Percentiles rank a stretch among this genome's conserved stretches.
These are phyloP conservation scores for Leccinum pseudoinsigne DNA, from an alignment of 1,284 basidiomycete genomes.

Conservation along the genomic window DNA sequence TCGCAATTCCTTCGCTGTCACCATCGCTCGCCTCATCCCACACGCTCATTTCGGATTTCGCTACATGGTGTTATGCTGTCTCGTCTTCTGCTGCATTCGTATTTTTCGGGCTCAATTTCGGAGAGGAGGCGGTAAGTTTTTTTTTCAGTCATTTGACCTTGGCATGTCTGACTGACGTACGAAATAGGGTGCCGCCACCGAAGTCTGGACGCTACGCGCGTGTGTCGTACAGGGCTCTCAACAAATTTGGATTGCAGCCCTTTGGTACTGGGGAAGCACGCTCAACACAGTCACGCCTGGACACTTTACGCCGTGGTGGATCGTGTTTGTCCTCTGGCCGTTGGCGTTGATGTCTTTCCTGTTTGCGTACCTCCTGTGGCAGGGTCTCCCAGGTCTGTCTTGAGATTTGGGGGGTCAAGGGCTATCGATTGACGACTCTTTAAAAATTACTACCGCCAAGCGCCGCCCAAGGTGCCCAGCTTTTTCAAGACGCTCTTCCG, in stretches of 20 bases:
- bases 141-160: not conserved
- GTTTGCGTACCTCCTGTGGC: conserved; percentile 82
- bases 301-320: conserved; percentile 75
- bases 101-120: conserved; percentile 94
- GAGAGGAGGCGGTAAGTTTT: conserved; percentile 82
- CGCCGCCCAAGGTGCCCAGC: conserved; percentile 90
- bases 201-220: conserved; percentile 88
- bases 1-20: conserved; percentile 81
- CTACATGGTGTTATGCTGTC: conserved; percentile 88
- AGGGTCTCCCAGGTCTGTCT: conserved; percentile 76
- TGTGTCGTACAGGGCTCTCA: conserved; percentile 92
- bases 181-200: conserved; percentile 79
- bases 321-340: conserved; percentile 83
- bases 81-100: conserved; percentile 88
- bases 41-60: conserved; percentile 55
- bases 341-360: conserved; percentile 69
- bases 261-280: conserved; percentile 93
- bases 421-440: conserved; percentile 9
- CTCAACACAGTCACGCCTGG: conserved; percentile 58
- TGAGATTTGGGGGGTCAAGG: not conserved
- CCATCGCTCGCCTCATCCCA: conserved; percentile 63
- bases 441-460: conserved; percentile 81
- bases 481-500: conserved; percentile 88
- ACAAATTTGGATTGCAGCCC: conserved; percentile 89
- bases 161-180: conserved; percentile 13